phyloP scores from a whole-genome alignment of 495 filamentous ascomycete species.

The Evansstolkia leycettana region DNA sequence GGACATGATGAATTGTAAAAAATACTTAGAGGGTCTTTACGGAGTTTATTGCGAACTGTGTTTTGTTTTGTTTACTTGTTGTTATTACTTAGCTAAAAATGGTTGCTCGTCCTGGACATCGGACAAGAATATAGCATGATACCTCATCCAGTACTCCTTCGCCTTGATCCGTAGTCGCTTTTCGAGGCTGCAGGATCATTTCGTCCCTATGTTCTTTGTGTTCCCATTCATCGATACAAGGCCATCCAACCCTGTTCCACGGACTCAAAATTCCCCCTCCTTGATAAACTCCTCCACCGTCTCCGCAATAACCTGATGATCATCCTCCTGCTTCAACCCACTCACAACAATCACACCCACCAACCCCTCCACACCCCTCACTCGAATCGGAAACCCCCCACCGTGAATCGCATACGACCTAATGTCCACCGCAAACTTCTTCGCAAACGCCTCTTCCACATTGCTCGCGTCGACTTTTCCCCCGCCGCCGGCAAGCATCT shows the following conservation, averaged over 20 bases:
- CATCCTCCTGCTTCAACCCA: slow-evolving; percentile 65
- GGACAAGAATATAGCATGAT: slow-evolving; percentile 13
- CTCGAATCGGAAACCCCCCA: slow-evolving; percentile 57
- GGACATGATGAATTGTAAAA: slow-evolving; percentile 85
- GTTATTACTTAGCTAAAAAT: slow-evolving; percentile 1
- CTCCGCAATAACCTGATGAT: slow-evolving; percentile 63
- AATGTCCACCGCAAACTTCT: slow-evolving; percentile 38
- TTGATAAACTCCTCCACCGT: slow-evolving; percentile 39
- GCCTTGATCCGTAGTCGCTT: too few relatives aligned
- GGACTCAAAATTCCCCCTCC: slow-evolving; percentile 4
- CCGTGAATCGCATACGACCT: slow-evolving; percentile 60
- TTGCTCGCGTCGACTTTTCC: slow-evolving; percentile 11
- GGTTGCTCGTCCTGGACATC: not conserved
- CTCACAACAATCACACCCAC: slow-evolving; percentile 64
- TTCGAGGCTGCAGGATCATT: too few relatives aligned
- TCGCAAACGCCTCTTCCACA: slow-evolving; percentile 45
- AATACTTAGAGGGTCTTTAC: slow-evolving; percentile 28
- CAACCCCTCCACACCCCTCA: slow-evolving; percentile 56
- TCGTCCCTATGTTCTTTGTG: too few relatives aligned
- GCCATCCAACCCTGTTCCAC: not conserved
- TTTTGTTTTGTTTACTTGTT: slow-evolving; percentile 12
- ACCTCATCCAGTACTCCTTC: slow-evolving; percentile 10
- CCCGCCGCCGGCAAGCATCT: slow-evolving; percentile 26
- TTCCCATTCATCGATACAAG: too few relatives aligned
- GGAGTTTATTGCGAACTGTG: slow-evolving; percentile 24